These are phyloP conservation scores for Earliella scabrosa DNA, from an alignment of 1,284 basidiomycete species.

Conservation along the genomic window DNA sequence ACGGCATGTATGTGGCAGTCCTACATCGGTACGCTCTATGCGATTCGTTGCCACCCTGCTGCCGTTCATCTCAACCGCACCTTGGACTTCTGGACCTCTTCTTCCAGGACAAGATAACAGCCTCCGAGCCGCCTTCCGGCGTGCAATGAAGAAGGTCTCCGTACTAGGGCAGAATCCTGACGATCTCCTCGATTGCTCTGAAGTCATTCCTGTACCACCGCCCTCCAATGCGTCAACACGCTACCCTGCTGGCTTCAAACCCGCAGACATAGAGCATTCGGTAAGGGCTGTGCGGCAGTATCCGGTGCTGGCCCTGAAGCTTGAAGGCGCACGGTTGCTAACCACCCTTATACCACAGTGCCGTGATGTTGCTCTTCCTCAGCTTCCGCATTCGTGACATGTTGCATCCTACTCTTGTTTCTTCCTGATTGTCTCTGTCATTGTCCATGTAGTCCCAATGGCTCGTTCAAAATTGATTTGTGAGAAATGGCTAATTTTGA, in stretches of 20 bases:
- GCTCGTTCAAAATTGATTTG: neutral
- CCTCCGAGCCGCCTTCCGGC: slow-evolving; percentile 4
- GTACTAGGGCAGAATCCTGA: slow-evolving; percentile 7
- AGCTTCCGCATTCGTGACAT: no score
- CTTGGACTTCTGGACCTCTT: neutral
- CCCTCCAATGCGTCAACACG: neutral
- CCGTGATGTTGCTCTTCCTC: no score
- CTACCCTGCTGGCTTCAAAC: neutral
- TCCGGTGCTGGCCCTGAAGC: no score
- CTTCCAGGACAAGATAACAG: slow-evolving; percentile 3
- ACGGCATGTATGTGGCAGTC: slow-evolving; percentile 23
- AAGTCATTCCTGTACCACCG: slow-evolving; percentile 7
- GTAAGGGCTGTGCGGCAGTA: no score
- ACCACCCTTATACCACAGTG: no score
- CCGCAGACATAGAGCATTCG: slow-evolving; percentile 1
- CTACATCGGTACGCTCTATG: slow-evolving; percentile 12
- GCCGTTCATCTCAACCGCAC: neutral
- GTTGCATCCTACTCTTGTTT: no score
- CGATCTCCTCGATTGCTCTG: slow-evolving; percentile 16
- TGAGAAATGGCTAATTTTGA: no score
- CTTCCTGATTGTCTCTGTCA: no score
- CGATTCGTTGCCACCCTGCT: neutral
- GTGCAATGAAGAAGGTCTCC: slow-evolving; percentile 13
- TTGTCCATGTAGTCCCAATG: no score
- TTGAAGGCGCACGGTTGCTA: no score